Evolutionary conservation across 2,329 filamentous ascomycete species (phyloP), one percentile per base, ranked within the genome.

Genomic region (Pseudogymnoascus sp.): DNA sequence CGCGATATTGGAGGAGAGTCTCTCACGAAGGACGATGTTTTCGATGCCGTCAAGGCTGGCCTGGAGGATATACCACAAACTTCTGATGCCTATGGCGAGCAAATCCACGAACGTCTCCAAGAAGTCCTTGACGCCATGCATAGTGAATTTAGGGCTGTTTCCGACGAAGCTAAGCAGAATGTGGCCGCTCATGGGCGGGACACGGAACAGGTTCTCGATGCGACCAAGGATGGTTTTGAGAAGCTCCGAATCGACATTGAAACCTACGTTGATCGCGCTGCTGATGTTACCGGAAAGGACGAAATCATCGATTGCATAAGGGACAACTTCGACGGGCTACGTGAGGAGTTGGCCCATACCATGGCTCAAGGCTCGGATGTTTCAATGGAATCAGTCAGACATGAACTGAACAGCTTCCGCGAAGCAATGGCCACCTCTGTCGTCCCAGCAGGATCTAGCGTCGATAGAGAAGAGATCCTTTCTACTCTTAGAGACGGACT

Each of bases 121-220:
- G 89, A 92, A 55, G 85, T 92, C 29, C 80, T 85, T 74, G 78
- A 83, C 2, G 78, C 77, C 63, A 78, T 88, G 75, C 80, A 78
- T 38, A 75, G 78, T 1, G 85, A 88, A 69, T 85, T 88, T 72
- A 80, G 78, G 66, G 77, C 80, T 2, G 77, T 85, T 2, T 85
- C 84, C 0, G 81, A 86, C 29, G 84, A 86, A 68, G 81, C 83
- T 10, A 92, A 92, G 72, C 84, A 93, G 69, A 93, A 91, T 68
- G 87, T 91, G 19, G 85, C 89, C 2, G 87, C 89, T 65, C 90
- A 86, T 68, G 90, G 89, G 41, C 83, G 86, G 63, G 91, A 94
- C 71, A 93, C 91, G 0, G 92, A 96, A 73, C 91, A 96, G 72
- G 86, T 96, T 11, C 79, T 97, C 4, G 90, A 94, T 72, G 90